Conservation (phyloP, 140 eudicot species). For the Stevia rebaudiana region DNA sequence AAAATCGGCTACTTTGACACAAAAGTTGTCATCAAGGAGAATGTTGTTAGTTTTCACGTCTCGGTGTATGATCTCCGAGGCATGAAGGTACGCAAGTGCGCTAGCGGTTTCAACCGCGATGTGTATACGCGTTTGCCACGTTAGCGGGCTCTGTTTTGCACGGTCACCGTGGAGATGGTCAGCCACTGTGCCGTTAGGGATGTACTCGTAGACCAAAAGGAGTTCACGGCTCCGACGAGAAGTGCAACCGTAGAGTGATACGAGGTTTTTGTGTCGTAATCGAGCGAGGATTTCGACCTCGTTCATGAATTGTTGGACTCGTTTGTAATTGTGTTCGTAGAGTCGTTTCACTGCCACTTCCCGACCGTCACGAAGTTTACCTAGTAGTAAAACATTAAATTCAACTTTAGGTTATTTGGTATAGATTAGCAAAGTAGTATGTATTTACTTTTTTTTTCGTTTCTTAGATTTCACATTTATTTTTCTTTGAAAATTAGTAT, state of each 20-base stretch:
- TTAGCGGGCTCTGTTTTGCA: conserved; percentile 31
- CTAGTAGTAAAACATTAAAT: conserved; percentile 27
- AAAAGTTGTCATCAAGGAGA: conserved; percentile 47
- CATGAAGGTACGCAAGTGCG: conserved; percentile 69
- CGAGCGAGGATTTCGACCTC: conserved; percentile 63
- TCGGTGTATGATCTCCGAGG: conserved; percentile 63
- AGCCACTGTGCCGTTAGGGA: conserved; percentile 71
- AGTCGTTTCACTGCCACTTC: conserved; percentile 86
- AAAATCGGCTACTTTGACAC: conserved; percentile 80
- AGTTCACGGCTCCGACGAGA: conserved; percentile 65
- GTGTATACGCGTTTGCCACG: conserved; percentile 64
- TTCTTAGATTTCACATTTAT: no score
- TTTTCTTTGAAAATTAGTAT: no score
- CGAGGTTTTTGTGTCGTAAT: conserved; percentile 61
- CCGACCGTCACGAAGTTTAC: conserved; percentile 66
- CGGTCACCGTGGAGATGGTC: conserved; percentile 65
- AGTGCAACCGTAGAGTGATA: conserved; percentile 72
- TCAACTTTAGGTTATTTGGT: background rate
- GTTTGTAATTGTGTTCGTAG: conserved; percentile 58
- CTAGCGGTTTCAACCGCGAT: conserved; percentile 65
- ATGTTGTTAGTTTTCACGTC: conserved; percentile 77
- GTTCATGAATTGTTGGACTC: conserved; percentile 70
- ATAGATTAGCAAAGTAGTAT: no score
- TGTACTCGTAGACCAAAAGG: conserved; percentile 65
- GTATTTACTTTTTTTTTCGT: no score